A percentile compares a stretch with the other conserved stretches of the same genome.
Evolutionary conservation across 2,329 filamentous ascomycete species (phyloP).

Genomic region (Alternaria novae-zelandiae): DNA sequence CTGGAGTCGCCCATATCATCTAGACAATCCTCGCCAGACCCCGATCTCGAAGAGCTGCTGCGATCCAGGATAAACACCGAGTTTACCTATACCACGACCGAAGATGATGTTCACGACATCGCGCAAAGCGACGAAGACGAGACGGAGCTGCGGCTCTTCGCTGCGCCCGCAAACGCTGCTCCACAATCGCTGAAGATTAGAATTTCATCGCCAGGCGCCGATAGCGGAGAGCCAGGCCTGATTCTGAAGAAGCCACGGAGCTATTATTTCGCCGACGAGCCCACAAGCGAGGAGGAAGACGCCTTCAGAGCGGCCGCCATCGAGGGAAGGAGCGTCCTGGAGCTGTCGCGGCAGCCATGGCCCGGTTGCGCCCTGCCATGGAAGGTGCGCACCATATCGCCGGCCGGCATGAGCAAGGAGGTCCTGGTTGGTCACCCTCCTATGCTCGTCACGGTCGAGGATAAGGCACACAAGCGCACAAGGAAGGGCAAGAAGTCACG

Average conservation of each 20-base stretch:
- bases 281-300: slow-evolving; percentile 28
- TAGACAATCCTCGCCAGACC: slow-evolving; percentile 44
- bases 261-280: slow-evolving; percentile 45
- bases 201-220: slow-evolving; percentile 38
- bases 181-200: slow-evolving; percentile 39
- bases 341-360: slow-evolving; percentile 41
- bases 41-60: slow-evolving; percentile 38
- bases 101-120: slow-evolving; percentile 4
- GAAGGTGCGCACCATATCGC: slow-evolving; percentile 41
- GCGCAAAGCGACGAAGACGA: slow-evolving; percentile 35
- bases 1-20: slow-evolving; percentile 44
- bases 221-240: slow-evolving; percentile 34
- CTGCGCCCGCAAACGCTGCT: slow-evolving; percentile 28
- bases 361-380: slow-evolving; percentile 45
- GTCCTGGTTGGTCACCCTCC: slow-evolving; percentile 40
- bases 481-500: slow-evolving; percentile 46
- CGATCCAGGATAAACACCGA: slow-evolving; percentile 32
- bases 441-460: slow-evolving; percentile 25
- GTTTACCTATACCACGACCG: slow-evolving; percentile 31
- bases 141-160: slow-evolving; percentile 44
- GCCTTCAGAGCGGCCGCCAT: slow-evolving; percentile 36
- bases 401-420: slow-evolving; percentile 37
- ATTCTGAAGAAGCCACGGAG: slow-evolving; percentile 36
- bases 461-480: slow-evolving; percentile 31
- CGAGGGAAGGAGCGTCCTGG: slow-evolving; percentile 34